Base-by-base conservation (phyloP, 441 rosid species). In the Omphalea diandra region DNA sequence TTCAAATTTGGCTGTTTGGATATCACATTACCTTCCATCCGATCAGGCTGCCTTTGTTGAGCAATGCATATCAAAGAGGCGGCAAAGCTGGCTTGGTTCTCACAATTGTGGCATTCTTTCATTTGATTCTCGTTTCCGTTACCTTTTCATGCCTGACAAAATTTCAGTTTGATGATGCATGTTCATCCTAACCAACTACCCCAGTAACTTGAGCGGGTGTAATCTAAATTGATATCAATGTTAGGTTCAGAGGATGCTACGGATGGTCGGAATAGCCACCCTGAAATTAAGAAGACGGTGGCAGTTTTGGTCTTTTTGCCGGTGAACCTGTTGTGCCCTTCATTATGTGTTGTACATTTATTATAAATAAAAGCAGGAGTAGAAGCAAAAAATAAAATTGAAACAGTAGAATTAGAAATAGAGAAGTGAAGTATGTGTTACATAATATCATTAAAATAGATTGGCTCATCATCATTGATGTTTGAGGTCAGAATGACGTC, bases 121-220 rank as follows among this genome's bases (percentile, higher is more conserved):
- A 22, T 90, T 90, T 38, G 93, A 93, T 76, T 84, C 98, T 10
- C 87, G 83, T 60, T 93, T 90, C 76, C 91, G 94, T 15, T 90
- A 90, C 79, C 80, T 93, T 65, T 90, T 89, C 81, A 81, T 89
- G 70, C 96, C 94, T 0, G 87, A 76, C 43, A 79, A 76, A 71
- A 36, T 60, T 74, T 43, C 73, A 20, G 56, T 67, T 59, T 50
- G 54, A 79, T 72, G 74, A 62, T 46, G 49, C 43, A 29, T 52
- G 63, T 65, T 63, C 29, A 63, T 71, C 69, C 41, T 26, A 67
- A 14, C 50, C 35, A 20, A n/a, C 32, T 58, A 58, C 11, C 4
- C 18, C 9, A 38, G 15, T 32, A n/a, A 65, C 55, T 6, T 54
- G 27, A 68, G 53, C 1, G 9, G 69, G 56, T 6, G 52, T 54